Conservation (phyloP, 2,329 filamentous ascomycete species). For the Trichoderma citrinoviride region DNA sequence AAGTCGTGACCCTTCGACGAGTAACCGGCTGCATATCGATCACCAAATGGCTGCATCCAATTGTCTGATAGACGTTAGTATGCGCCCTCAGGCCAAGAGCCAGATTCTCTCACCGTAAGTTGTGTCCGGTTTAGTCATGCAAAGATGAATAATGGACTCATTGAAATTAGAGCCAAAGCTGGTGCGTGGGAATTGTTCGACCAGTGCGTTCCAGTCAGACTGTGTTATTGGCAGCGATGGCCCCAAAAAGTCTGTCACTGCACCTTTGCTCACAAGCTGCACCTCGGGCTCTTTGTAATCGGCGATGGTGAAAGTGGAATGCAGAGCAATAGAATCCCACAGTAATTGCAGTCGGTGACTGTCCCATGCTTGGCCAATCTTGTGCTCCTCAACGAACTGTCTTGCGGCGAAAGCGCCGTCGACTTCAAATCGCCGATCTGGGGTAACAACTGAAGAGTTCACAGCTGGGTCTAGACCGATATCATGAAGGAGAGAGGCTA, state of each 20-base stretch:
- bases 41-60: neutral
- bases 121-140: neutral
- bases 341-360: neutral
- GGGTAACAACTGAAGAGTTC: neutral
- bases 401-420: neutral
- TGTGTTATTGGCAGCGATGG: neutral
- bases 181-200: neutral
- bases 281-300: neutral
- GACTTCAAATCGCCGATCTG: conserved; percentile 1
- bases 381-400: neutral
- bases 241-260: neutral
- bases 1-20: neutral
- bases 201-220: neutral
- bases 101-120: neutral
- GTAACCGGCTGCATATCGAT: neutral
- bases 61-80: neutral
- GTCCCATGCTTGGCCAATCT: neutral
- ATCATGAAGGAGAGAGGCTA: neutral
- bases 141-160: neutral
- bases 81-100: neutral
- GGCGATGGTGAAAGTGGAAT: neutral
- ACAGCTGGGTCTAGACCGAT: neutral
- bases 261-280: neutral
- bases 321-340: neutral
- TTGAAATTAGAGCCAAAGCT: neutral